phyloP scores from a whole-genome alignment of 2,329 filamentous ascomycete species.

The Calycina marina region DNA sequence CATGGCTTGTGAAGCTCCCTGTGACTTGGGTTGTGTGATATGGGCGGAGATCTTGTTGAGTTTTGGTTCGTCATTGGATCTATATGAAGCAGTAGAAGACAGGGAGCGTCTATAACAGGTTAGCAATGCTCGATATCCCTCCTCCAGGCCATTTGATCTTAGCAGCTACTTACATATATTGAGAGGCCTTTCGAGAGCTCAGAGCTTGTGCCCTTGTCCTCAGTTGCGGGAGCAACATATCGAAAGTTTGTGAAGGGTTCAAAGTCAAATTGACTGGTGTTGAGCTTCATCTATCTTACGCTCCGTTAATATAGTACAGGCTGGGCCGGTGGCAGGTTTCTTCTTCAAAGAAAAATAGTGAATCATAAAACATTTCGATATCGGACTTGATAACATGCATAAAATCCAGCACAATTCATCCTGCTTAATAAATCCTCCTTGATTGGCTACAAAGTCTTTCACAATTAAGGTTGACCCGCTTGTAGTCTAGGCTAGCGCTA shows the following conservation, averaged over 20 bases:
- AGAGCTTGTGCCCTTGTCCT: constrained; percentile 17
- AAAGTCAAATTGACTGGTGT: too few species aligned
- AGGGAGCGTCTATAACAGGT: constrained; percentile 18
- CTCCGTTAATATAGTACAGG: too few species aligned
- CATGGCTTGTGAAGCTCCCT: constrained; percentile 98
- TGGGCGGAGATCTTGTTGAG: constrained; percentile 73
- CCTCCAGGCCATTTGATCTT: too few species aligned
- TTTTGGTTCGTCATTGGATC: constrained; percentile 22
- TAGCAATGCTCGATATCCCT: too few species aligned
- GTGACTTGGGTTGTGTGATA: constrained; percentile 95
- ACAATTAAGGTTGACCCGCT: too few species aligned
- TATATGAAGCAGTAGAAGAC: constrained; percentile 17
- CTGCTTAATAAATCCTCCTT: too few species aligned
- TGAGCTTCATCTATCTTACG: too few species aligned
- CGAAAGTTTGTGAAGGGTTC: too few species aligned
- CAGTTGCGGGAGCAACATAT: constrained; percentile 18
- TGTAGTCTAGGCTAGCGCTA: too few species aligned
- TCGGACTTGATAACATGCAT: constrained; percentile 2
- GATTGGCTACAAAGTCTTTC: too few species aligned
- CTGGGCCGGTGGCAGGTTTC: too few species aligned
- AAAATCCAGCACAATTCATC: constrained; percentile 3
- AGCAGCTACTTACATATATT: constrained; percentile 22
- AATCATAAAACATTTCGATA: constrained; percentile 5
- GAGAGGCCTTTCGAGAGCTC: constrained; percentile 16
- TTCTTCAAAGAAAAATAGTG: background rate